A percentile compares a stretch with the other conserved stretches of the same genome.
Conservation (phyloP, 805 yeast genomes). For the Lipomyces starkeyi region DNA sequence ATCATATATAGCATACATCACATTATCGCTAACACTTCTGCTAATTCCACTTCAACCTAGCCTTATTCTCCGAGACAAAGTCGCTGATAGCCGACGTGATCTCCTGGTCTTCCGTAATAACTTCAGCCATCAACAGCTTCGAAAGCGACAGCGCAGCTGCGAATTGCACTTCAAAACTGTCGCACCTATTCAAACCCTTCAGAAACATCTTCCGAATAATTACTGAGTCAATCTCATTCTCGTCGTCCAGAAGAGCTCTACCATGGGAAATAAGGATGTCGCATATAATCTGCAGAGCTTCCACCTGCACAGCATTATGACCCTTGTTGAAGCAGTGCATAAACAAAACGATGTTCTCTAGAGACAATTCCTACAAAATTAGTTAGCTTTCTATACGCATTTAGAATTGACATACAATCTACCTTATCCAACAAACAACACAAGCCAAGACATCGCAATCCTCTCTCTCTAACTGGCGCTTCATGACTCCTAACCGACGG, state of each 20-base stretch:
- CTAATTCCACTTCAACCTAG: constrained; percentile 1
- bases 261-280: constrained; percentile 85
- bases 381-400: background rate
- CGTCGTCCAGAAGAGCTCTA: constrained; percentile 61
- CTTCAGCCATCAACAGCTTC: constrained; percentile 78
- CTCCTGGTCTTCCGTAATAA: constrained; percentile 66
- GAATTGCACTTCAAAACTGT: constrained; percentile 69
- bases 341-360: constrained; percentile 65
- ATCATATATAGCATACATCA: no score
- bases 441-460: constrained; percentile 77
- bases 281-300: constrained; percentile 71
- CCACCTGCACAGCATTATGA: constrained; percentile 63
- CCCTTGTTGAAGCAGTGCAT: constrained; percentile 74
- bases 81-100: constrained; percentile 26
- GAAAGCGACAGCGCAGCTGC: constrained; percentile 85
- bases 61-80: constrained; percentile 4
- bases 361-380: constrained; percentile 57
- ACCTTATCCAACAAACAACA: constrained; percentile 69
- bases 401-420: background rate
- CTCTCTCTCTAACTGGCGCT: constrained; percentile 62
- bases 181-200: constrained; percentile 43
- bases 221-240: constrained; percentile 21
- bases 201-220: constrained; percentile 45
- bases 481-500: constrained; percentile 75
- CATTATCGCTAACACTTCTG: background rate